Base-by-base conservation (phyloP, 176 grass and related monocot genomes). In the Raddia distichophylla region DNA sequence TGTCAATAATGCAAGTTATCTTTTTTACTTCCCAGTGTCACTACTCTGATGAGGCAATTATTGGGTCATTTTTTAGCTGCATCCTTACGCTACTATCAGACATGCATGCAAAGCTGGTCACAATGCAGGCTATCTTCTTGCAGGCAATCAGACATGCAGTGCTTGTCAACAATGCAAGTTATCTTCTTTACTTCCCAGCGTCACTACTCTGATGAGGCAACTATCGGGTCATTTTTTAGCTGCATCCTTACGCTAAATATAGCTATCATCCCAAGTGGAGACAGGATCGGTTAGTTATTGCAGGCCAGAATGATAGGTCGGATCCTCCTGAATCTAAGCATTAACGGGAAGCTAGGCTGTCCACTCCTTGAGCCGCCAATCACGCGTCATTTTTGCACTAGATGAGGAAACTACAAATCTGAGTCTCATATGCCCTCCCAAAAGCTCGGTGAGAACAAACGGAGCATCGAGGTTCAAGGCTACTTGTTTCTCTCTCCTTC, bases 381-480 rank as follows among this genome's bases (percentile, higher is more conserved):
- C 7, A 27, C 51, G 35, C 77, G 11, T 68, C 9, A 40, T 53
- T 54, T 54, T 61, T 44, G 46, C 69, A 63, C 69, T 33, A 61
- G 80, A 15, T 65, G 7, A 14, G 11, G 44, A 19, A 59, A 32
- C 22, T 81, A 71, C 32, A 80, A 70, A 66, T 32, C 16, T 56
- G 10, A n/a, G 13, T 57, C 34, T 71, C 70, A 4, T 8, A 42
- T 32, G n/a, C 47, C 0, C 52, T 64, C 0, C 5, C 47, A 42
- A 46, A 74, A 66, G 54, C 56, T 32, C 65, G 11, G 59, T 19
- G 59, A 55, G 71, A 13, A 83, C 81, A 83, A 75, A 66, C 42
- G 13, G 46, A 52, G 56, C 59, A 8, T 40, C 35, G 8, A 52
- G 3, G 49, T 32, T 40, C 35, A 5, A 52, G 3, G 49, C 46